These are phyloP conservation scores for Phytopythium vexans DNA, from an alignment of 352 stramenopile genomes.

Conservation along the genomic window DNA sequence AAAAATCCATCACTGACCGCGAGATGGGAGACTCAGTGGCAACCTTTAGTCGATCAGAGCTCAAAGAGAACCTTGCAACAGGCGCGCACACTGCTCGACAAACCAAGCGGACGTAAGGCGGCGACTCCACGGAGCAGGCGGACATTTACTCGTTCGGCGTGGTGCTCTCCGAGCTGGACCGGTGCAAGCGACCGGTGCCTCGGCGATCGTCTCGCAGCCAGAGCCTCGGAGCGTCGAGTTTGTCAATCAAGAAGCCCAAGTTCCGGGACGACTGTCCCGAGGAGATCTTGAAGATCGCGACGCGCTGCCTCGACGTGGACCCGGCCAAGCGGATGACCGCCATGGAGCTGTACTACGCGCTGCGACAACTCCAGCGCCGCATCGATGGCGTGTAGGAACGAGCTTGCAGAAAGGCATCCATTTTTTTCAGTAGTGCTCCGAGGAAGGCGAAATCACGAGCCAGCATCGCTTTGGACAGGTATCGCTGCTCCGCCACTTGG, in stretches of 20 bases:
- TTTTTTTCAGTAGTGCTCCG: no score
- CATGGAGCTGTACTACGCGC: slow-evolving; percentile 59
- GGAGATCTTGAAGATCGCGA: slow-evolving; percentile 35
- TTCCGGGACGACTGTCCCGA: slow-evolving; percentile 43
- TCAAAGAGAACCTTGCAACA: no score
- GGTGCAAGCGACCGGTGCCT: slow-evolving; percentile 36
- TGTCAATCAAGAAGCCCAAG: slow-evolving; percentile 27
- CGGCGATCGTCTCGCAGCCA: slow-evolving; percentile 12
- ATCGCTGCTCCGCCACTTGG: no score
- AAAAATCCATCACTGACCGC: no score
- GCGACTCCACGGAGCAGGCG: slow-evolving; percentile 52
- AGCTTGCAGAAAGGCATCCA: no score
- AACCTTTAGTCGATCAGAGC: no score
- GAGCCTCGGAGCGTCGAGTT: slow-evolving; percentile 14
- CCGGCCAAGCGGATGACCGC: slow-evolving; percentile 42
- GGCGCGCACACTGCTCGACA: no score
- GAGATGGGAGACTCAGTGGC: no score
- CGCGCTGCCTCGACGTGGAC: slow-evolving; percentile 41
- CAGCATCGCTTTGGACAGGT: no score
- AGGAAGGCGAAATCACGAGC: no score
- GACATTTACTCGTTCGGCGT: slow-evolving; percentile 76
- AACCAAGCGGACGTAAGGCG: no score
- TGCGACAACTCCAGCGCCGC: slow-evolving; percentile 28
- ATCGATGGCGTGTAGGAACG: no score
- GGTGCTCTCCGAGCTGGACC: slow-evolving; percentile 63